Base-by-base conservation (phyloP, 768 basidiomycete species). In the Holtermanniella nyarrowii region DNA sequence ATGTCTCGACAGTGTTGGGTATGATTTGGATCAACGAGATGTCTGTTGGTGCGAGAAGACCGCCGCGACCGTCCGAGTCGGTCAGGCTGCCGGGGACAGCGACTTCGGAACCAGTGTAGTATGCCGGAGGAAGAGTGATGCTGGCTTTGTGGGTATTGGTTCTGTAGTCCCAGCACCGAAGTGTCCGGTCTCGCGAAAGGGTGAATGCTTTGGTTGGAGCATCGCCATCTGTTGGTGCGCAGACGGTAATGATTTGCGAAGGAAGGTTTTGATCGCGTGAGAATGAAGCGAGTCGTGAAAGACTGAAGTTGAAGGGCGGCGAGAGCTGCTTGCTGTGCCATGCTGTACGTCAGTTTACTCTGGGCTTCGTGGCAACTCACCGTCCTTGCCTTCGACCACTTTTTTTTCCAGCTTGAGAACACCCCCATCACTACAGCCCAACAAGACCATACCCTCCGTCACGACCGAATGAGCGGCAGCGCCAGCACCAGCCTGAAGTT, bases 121-220 rank as follows among this genome's bases (percentile, higher is more conserved):
- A 46, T 16, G 27, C 22, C 3, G 46, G 41, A 5, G 45, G 21
- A 23, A 37, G 31, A 37, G 7, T 7, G 10, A 83, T 80, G 24
- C 82, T 58, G 4, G 57, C 53, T 14, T 61, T 52, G 27, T 59
- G 60, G 0, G 37, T 24, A 16, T 59, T 60, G 2, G 56, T 46
- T 11, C 56, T 46, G 21, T 69, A 49, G 57, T 85, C 84, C 90
- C 90, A 96, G 41, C 86, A 75, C 37, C 88, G 79, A 40, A 97
- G 75, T 26, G 82, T 83, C 49, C 85, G 79, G 74, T 95, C 88
- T 49, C 88, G 78, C 7, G 90, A 89, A 40, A 97, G 77, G 1
- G 88, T 83, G 80, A 87, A 93, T 1, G 59, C 31, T 2, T 54
- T 23, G 16, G 47, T 16, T 21, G 37, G 26, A 2, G 50, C 42